These are phyloP conservation scores for Solanum ahanhuiri DNA, from an alignment of 257 asterid genomes.

Conservation along the genomic window DNA sequence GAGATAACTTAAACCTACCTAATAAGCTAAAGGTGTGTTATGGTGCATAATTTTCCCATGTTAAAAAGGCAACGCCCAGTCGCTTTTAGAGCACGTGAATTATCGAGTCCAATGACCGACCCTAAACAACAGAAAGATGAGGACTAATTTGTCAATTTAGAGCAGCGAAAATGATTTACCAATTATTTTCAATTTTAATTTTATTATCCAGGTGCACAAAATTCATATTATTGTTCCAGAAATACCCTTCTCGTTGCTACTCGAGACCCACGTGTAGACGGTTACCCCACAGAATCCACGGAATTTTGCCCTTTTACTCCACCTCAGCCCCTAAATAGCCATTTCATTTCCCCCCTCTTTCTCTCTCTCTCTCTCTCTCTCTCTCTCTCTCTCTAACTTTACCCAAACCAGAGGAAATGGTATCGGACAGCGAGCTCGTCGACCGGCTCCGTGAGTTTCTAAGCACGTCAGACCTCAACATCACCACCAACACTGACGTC, in stretches of 20 bases:
- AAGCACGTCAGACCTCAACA: conserved; percentile 70
- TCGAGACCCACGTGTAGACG: background rate
- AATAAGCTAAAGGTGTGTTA: no score
- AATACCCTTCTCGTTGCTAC: background rate
- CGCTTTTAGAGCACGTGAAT: background rate
- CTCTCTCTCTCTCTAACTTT: background rate
- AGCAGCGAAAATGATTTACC: background rate
- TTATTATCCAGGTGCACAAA: background rate
- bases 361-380: background rate
- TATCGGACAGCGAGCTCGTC: conserved; percentile 63
- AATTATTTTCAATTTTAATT: background rate
- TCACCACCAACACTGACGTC: conserved; percentile 51
- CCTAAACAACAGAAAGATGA: background rate
- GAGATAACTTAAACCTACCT: no score
- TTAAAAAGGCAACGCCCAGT: background rate
- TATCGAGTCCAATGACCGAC: background rate
- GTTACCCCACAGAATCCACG: background rate
- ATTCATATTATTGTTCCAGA: background rate
- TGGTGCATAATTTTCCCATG: no score
- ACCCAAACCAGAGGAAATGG: conserved; percentile 42
- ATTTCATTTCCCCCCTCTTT: background rate
- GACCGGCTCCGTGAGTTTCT: conserved; percentile 60
- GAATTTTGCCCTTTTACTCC: conserved; percentile 13
- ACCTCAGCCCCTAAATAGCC: conserved; percentile 1
- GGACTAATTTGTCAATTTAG: background rate